phyloP scores from a whole-genome alignment of 2,329 filamentous ascomycete species.

The Aureobasidium subglaciale region DNA sequence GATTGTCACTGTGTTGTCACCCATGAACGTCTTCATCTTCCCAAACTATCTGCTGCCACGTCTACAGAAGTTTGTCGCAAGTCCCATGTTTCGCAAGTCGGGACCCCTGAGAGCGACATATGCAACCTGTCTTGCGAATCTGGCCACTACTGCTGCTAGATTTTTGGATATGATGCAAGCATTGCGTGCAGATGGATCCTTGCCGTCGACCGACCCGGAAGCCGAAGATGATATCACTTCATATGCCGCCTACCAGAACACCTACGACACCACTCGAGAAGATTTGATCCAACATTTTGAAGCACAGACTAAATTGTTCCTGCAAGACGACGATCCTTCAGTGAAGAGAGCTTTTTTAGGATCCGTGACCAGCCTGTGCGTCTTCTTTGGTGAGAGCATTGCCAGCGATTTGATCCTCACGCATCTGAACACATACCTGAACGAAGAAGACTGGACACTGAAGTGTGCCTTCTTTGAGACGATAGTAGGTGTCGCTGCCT shows the following conservation, averaged over 20 bases:
- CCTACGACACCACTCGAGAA: conserved; percentile 79
- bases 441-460: conserved; percentile 91
- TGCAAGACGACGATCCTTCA: conserved; percentile 78
- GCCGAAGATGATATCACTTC: conserved; percentile 67
- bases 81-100: conserved; percentile 39
- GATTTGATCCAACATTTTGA: conserved; percentile 83
- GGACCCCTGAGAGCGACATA: conserved; percentile 81
- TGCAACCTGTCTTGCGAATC: conserved; percentile 80
- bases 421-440: conserved; percentile 93
- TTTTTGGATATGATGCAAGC: conserved; percentile 91
- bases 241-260: conserved; percentile 63
- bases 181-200: conserved; percentile 71
- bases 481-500: conserved; percentile 84
- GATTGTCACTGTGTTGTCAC: conserved; percentile 80
- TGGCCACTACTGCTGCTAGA: conserved; percentile 75
- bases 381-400: conserved; percentile 88
- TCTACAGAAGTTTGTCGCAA: conserved; percentile 51
- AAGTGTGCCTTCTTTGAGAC: conserved; percentile 97
- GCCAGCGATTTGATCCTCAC: conserved; percentile 94
- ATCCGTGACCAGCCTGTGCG: conserved; percentile 84
- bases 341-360: conserved; percentile 86
- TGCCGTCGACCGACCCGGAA: conserved; percentile 70
- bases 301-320: conserved; percentile 76
- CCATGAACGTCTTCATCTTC: conserved; percentile 61
- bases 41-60: conserved; percentile 58